A percentile compares a stretch with the other conserved stretches of the same genome.
phyloP scores from a whole-genome alignment of 2,329 filamentous ascomycete species.

The Aspergillus hortae region DNA sequence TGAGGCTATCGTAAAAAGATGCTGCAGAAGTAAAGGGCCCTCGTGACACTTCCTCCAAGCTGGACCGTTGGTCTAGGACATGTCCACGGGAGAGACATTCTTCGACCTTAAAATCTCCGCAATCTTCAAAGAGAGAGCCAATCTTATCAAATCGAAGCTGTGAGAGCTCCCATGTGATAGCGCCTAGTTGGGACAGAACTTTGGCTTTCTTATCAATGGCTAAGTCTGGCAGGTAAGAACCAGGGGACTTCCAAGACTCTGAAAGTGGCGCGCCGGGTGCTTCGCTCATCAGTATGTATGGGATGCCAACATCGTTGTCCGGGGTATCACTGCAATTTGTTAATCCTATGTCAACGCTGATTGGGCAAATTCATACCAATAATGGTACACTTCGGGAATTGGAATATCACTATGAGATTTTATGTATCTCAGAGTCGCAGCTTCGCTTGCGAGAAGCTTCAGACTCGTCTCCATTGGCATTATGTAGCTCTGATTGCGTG shows the following conservation, averaged over 20 bases:
- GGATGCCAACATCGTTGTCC: conserved; percentile 27
- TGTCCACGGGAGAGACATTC: conserved; percentile 21
- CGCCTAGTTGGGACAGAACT: conserved; percentile 24
- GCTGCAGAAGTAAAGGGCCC: conserved; percentile 19
- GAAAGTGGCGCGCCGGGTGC: conserved; percentile 25
- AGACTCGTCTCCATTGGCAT: conserved; percentile 14
- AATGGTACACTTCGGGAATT: conserved; percentile 28
- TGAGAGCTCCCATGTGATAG: conserved; percentile 21
- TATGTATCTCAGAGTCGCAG: conserved; percentile 29
- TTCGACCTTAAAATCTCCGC: conserved; percentile 14
- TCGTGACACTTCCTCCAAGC: conserved; percentile 14
- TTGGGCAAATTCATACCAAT: conserved; percentile 14
- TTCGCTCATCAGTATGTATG: conserved; percentile 34
- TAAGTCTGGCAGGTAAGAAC: conserved; percentile 9
- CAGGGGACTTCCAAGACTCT: conserved; percentile 17
- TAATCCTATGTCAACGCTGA: background rate
- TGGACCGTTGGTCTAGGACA: conserved; percentile 15
- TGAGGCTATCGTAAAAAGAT: conserved; percentile 19
- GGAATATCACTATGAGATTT: conserved; percentile 27
- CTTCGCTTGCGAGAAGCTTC: conserved; percentile 29
- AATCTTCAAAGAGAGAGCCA: conserved; percentile 26
- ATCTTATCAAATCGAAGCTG: conserved; percentile 24
- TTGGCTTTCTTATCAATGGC: conserved; percentile 17
- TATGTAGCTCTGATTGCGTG: conserved; percentile 4
- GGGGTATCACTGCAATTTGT: conserved; percentile 9